A percentile compares a stretch with the other conserved stretches of the same genome.
These are phyloP conservation scores for Wickerhamomyces bisporus DNA, from an alignment of 805 yeast species.

Conservation along the genomic window DNA sequence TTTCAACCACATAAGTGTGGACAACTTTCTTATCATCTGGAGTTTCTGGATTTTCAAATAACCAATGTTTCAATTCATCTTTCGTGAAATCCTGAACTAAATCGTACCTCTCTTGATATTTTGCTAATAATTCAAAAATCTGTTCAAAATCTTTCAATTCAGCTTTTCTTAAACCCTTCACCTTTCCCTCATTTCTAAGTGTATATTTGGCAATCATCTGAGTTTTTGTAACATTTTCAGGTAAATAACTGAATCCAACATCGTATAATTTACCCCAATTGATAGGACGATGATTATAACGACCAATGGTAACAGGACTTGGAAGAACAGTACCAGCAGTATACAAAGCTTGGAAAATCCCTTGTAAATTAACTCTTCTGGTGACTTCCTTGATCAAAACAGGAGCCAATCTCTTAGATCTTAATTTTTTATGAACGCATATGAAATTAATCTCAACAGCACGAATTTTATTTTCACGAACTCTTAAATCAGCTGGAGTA, in stretches of 20 bases:
- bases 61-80: slow-evolving; percentile 77
- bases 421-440: slow-evolving; percentile 88
- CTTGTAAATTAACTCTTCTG: slow-evolving; percentile 75
- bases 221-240: slow-evolving; percentile 61
- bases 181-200: slow-evolving; percentile 47
- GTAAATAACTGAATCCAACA: slow-evolving; percentile 84
- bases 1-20: slow-evolving; percentile 70
- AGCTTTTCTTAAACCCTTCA: slow-evolving; percentile 49
- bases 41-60: slow-evolving; percentile 45
- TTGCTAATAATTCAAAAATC: slow-evolving; percentile 52
- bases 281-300: slow-evolving; percentile 90
- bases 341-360: slow-evolving; percentile 94
- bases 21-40: slow-evolving; percentile 47
- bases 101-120: slow-evolving; percentile 67
- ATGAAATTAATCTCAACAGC: slow-evolving; percentile 90
- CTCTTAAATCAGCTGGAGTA: slow-evolving; percentile 66
- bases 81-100: slow-evolving; percentile 63
- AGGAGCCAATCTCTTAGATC: slow-evolving; percentile 93
- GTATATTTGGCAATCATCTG: slow-evolving; percentile 68
- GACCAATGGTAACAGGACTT: slow-evolving; percentile 81
- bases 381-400: slow-evolving; percentile 91
- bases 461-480: slow-evolving; percentile 49
- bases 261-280: slow-evolving; percentile 88
- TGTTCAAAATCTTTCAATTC: slow-evolving; percentile 55
- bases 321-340: slow-evolving; percentile 92